These are phyloP conservation scores for Polyplosphaeria fusca DNA, from an alignment of 495 filamentous ascomycete genomes.

Conservation along the genomic window DNA sequence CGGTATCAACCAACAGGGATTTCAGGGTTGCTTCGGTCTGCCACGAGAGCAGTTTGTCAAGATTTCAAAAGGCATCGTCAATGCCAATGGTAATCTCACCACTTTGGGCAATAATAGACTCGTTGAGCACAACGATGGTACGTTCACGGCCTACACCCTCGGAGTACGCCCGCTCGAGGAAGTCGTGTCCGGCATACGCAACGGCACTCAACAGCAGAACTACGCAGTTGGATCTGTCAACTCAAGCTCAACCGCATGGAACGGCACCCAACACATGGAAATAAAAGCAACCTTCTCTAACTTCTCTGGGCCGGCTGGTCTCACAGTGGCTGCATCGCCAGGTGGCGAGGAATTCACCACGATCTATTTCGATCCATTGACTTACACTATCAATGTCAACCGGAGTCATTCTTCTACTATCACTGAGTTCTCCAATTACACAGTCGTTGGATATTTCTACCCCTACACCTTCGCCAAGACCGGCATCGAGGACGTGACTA, in stretches of 20 bases:
- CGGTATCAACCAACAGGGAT: slow-evolving; percentile 43
- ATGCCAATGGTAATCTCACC: slow-evolving; percentile 34
- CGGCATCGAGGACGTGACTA: slow-evolving; percentile 33
- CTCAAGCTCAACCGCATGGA: slow-evolving; percentile 19
- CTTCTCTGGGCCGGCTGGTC: slow-evolving; percentile 32
- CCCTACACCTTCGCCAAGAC: slow-evolving; percentile 35
- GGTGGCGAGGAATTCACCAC: slow-evolving; percentile 41
- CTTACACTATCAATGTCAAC: slow-evolving; percentile 40
- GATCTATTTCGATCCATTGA: slow-evolving; percentile 39
- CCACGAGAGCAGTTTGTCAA: slow-evolving; percentile 46
- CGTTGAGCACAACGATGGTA: slow-evolving; percentile 34
- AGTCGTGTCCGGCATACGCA: slow-evolving; percentile 40
- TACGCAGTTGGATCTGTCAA: slow-evolving; percentile 7
- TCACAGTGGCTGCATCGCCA: slow-evolving; percentile 38
- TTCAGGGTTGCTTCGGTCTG: slow-evolving; percentile 45
- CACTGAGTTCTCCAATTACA: slow-evolving; percentile 33
- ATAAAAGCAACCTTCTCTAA: slow-evolving; percentile 34
- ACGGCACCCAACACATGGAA: slow-evolving; percentile 33
- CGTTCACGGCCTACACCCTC: slow-evolving; percentile 43
- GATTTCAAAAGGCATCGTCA: slow-evolving; percentile 36
- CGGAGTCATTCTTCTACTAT: slow-evolving; percentile 37
- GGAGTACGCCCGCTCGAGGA: slow-evolving; percentile 42
- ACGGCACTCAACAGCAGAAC: slow-evolving; percentile 11
- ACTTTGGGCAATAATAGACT: slow-evolving; percentile 32
- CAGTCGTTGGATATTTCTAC: slow-evolving; percentile 39